These are phyloP conservation scores for Aspergillus egyptiacus DNA, from an alignment of 495 filamentous ascomycete genomes.

Conservation along the genomic window DNA sequence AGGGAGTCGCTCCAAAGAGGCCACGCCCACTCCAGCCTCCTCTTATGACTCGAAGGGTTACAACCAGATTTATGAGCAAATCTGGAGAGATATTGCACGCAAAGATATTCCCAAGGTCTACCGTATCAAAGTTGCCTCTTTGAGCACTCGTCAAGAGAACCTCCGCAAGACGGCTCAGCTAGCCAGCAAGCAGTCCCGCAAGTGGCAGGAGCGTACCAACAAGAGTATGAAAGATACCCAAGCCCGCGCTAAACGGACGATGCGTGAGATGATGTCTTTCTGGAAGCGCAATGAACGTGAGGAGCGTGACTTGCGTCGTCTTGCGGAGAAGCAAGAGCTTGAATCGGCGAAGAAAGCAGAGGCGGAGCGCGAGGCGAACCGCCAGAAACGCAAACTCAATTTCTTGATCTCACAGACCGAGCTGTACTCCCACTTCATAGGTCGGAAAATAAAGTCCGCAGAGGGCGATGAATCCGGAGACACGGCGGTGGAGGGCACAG, in stretches of 20 bases:
- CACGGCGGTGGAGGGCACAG: conserved; percentile 52
- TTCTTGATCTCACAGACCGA: conserved; percentile 99
- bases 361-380: conserved; percentile 91
- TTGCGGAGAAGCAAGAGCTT: conserved; percentile 91
- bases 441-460: conserved; percentile 97
- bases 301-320: conserved; percentile 87
- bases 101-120: conserved; percentile 92
- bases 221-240: conserved; percentile 98
- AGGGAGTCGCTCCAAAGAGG: conserved; percentile 53
- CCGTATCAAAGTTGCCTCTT: conserved; percentile 75
- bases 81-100: conserved; percentile 88
- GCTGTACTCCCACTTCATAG: conserved; percentile 98
- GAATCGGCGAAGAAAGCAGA: conserved; percentile 96
- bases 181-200: conserved; percentile 91
- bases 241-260: conserved; percentile 91
- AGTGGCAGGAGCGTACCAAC: conserved; percentile 96
- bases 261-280: conserved; percentile 99
- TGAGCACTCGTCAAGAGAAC: conserved; percentile 80
- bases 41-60: conserved; percentile 84
- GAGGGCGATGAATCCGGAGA: conserved; percentile 86
- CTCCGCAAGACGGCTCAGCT: conserved; percentile 95
- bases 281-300: conserved; percentile 99
- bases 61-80: conserved; percentile 96
- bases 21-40: conserved; percentile 46
- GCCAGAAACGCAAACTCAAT: conserved; percentile 97